Evolutionary conservation across 2,329 filamentous ascomycete genomes (phyloP), one percentile per base, ranked within the genome.

Genomic region (Xenosphaeropsis pyriputrescens): DNA sequence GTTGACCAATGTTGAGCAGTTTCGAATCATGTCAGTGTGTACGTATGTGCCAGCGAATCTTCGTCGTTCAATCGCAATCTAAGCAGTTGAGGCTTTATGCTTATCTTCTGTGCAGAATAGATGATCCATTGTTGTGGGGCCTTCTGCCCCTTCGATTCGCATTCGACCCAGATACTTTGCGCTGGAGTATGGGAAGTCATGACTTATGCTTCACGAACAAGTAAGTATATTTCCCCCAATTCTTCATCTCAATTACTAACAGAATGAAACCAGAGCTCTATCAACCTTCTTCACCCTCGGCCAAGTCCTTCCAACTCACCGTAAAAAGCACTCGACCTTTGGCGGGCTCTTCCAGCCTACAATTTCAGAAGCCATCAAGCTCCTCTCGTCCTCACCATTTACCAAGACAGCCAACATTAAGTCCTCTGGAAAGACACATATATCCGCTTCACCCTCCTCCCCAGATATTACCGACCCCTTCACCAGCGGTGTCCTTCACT

Each of bases 41-140:
- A 79, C 61, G 81, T 79, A 57, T 13, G 22, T 26, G 22, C 22
- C 22, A 26, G 22, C 22, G 22, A 26, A 26, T 26, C 26, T 9
- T 26, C 5, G 22, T 11, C 7, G 3, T 26, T 26, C 8, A 26
- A 8, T 26, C 22, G 22, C 22, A 9, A 26, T 11, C 8, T 26
- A 26, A 9, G 22, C 22, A 26, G 12, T 6, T 26, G 3, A 26
- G 12, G 3, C 3, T 26, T 26, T 26, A 11, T 26, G 12, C 22
- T 26, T 26, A 26, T 26, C 7, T 35, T 36, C 35, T 46, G 36
- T 48, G 46, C 56, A 95, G 89, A 41, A 63, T 96, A 49, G 91
- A 98, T 60, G 91, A 98, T 61, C 91, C 91, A 18, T 62, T 96
- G 41, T 77, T 95, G 48, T 98, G 89, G 89, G 91, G 89, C 14